Evolutionary conservation across 129 eudicot species (phyloP).

Genomic region (Arctium lappa): DNA sequence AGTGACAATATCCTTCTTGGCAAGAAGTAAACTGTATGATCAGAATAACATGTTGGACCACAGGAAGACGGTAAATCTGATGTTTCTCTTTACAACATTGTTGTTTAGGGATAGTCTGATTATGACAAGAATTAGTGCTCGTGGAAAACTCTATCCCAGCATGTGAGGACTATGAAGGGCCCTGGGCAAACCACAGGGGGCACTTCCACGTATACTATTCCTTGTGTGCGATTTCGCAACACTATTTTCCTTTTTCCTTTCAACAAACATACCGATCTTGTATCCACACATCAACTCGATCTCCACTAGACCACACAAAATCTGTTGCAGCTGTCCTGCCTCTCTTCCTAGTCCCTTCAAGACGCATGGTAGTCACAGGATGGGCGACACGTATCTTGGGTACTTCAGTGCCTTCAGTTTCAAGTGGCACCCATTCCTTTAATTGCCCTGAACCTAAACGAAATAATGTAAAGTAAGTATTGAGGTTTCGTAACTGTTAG

Average conservation of each 20-base stretch:
- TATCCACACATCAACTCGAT: conserved; percentile 79
- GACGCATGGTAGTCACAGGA: conserved; percentile 46
- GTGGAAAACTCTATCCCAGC: not conserved
- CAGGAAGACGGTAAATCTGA: not conserved
- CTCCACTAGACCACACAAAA: conserved; percentile 80
- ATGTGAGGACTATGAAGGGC: not conserved
- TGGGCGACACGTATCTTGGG: conserved; percentile 75
- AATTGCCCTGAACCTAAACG: conserved; percentile 39
- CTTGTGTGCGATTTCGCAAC: not conserved
- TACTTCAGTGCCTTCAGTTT: conserved; percentile 42
- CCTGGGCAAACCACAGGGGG: not conserved
- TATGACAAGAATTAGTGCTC: not conserved
- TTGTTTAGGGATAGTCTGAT: not conserved
- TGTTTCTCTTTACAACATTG: not conserved
- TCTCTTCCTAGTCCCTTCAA: conserved; percentile 76
- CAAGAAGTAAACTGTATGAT: too few species aligned
- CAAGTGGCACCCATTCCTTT: conserved; percentile 78
- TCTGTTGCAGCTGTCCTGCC: conserved; percentile 65
- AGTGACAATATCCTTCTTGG: not conserved
- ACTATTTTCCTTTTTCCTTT: not conserved
- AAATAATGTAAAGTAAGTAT: not conserved
- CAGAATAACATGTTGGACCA: not conserved
- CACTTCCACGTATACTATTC: not conserved
- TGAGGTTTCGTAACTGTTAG: not conserved
- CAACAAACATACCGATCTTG: conserved; percentile 56